phyloP scores from a whole-genome alignment of 371 early-diverging fungal genomes.

The Rhizomucor pusillus region DNA sequence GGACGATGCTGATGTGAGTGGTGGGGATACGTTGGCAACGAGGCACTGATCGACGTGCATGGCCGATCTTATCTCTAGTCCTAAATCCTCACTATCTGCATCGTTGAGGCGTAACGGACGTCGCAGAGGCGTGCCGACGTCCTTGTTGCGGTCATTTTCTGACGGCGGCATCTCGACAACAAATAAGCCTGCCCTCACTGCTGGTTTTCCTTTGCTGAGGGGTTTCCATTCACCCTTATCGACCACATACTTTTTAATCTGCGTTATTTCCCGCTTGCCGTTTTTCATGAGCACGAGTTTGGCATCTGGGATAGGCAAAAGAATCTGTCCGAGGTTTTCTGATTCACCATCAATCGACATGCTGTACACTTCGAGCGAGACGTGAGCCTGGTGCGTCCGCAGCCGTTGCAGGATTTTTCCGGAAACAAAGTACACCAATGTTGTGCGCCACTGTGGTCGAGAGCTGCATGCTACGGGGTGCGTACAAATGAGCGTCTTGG shows the following conservation, averaged over 20 bases:
- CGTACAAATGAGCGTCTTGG: constrained; percentile 35
- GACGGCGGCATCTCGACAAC: constrained; percentile 21
- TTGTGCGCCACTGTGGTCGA: constrained; percentile 33
- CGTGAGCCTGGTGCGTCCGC: constrained; percentile 16
- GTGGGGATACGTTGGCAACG: neutral
- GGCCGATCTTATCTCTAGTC: neutral
- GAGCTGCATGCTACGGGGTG: constrained; percentile 19
- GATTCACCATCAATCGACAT: constrained; percentile 14
- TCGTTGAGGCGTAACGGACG: neutral
- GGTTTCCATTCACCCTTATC: constrained; percentile 39
- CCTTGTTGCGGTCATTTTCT: constrained; percentile 20
- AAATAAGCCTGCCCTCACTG: constrained; percentile 34
- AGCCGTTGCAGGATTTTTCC: constrained; percentile 27
- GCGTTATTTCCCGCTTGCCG: constrained; percentile 21
- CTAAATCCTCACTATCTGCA: no score
- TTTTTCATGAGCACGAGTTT: constrained; percentile 27
- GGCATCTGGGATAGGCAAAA: constrained; percentile 26
- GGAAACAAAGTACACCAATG: constrained; percentile 40
- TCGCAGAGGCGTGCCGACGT: constrained; percentile 23
- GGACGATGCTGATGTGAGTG: neutral
- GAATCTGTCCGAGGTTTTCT: constrained; percentile 23
- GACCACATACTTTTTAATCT: constrained; percentile 34
- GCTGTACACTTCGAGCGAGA: constrained; percentile 24
- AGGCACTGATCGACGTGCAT: neutral
- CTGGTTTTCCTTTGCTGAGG: constrained; percentile 18